Percentiles rank a stretch among this genome's conserved stretches.
Conservation (phyloP, 192 early-diverging fungal genomes). For the Podochytrium sp. region DNA sequence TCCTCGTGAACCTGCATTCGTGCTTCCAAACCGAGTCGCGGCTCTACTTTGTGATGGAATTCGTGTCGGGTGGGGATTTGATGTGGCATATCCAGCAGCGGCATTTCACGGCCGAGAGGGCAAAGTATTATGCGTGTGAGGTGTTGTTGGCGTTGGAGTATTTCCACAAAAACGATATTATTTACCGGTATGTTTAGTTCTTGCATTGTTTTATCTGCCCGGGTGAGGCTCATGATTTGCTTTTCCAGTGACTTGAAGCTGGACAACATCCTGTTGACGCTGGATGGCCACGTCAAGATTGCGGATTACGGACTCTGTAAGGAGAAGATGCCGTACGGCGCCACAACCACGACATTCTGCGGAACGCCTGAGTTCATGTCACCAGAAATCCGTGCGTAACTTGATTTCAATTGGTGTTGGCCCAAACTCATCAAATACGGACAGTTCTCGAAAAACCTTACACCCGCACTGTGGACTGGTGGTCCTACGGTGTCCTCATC, state of each 20-base stretch:
- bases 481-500: conserved; percentile 80
- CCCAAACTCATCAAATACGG: neutral
- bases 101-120: conserved; percentile 84
- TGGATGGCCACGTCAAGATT: conserved; percentile 96
- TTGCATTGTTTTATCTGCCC: too few relatives aligned
- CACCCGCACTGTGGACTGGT: conserved; percentile 96
- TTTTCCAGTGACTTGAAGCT: conserved; percentile 86
- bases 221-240: neutral
- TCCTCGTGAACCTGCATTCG: conserved; percentile 68
- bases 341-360: conserved; percentile 92
- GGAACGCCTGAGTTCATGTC: conserved; percentile 99
- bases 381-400: conserved; percentile 80
- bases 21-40: conserved; percentile 30
- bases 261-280: conserved; percentile 91
- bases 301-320: conserved; percentile 99
- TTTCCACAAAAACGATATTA: conserved; percentile 91
- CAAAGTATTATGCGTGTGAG: conserved; percentile 97
- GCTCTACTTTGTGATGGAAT: conserved; percentile 97
- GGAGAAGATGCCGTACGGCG: conserved; percentile 87
- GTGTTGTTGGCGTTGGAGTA: conserved; percentile 94
- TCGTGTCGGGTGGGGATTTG: conserved; percentile 94
- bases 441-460: conserved; percentile 88
- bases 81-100: conserved; percentile 98
- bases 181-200: conserved; percentile 69
- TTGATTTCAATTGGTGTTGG: neutral